Evolutionary conservation across 2,329 filamentous ascomycete genomes (phyloP).

Genomic region (Monosporascus sp.): DNA sequence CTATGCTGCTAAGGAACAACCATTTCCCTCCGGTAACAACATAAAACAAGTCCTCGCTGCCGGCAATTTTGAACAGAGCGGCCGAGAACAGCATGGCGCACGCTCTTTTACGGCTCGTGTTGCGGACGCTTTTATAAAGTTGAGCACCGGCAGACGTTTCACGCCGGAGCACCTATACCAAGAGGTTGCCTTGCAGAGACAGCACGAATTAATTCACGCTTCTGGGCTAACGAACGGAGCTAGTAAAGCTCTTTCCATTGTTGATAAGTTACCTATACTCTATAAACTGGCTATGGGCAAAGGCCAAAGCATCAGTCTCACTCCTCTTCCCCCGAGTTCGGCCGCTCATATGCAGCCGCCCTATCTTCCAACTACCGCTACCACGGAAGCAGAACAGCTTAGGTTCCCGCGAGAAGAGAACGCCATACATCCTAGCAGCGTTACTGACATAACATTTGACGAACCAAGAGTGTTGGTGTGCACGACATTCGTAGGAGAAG

Average conservation of each 20-base stretch:
- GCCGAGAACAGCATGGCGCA: slow-evolving; percentile 35
- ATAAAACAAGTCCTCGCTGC: slow-evolving; percentile 60
- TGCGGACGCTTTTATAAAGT: slow-evolving; percentile 48
- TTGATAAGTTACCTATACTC: slow-evolving; percentile 41
- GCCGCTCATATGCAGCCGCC: slow-evolving; percentile 26
- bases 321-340: slow-evolving; percentile 36
- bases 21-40: slow-evolving; percentile 47
- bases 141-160: slow-evolving; percentile 50
- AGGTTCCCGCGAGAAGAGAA: slow-evolving; percentile 32
- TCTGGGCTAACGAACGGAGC: slow-evolving; percentile 42
- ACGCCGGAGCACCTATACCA: slow-evolving; percentile 52
- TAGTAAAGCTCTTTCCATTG: slow-evolving; percentile 29
- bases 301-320: slow-evolving; percentile 47
- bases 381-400: slow-evolving; percentile 20
- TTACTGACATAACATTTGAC: slow-evolving; percentile 54
- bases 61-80: slow-evolving; percentile 46
- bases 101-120: slow-evolving; percentile 56
- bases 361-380: slow-evolving; percentile 18
- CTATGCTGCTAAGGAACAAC: slow-evolving; percentile 50
- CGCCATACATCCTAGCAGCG: slow-evolving; percentile 41
- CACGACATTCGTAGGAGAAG: slow-evolving; percentile 62
- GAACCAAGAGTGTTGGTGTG: slow-evolving; percentile 60
- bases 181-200: slow-evolving; percentile 43
- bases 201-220: slow-evolving; percentile 39
- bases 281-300: slow-evolving; percentile 53